These are phyloP conservation scores for Podaxis sp. DNA, from an alignment of 768 basidiomycete genomes.

Conservation along the genomic window DNA sequence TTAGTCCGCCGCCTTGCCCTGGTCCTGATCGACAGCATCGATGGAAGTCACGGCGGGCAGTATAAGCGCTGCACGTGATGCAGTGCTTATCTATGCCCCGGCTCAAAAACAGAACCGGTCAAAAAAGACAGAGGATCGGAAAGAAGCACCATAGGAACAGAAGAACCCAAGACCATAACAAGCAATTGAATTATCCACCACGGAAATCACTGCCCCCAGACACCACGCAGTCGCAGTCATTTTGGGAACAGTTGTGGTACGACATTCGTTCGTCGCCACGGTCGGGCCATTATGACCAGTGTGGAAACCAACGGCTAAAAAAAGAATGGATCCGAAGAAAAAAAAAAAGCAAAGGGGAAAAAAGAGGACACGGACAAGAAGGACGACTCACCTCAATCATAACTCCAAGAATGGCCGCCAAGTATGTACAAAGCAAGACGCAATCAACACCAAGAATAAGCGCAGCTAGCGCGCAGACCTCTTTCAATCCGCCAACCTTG, in stretches of 20 bases:
- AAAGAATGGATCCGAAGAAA: background rate
- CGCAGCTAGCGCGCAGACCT: constrained; percentile 94
- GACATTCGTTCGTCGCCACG: background rate
- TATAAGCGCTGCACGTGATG: background rate
- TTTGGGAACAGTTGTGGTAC: constrained; percentile 10
- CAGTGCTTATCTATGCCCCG: no score
- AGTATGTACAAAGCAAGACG: constrained; percentile 85
- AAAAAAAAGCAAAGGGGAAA: constrained; percentile 5
- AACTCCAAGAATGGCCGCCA: constrained; percentile 84
- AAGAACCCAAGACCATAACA: background rate
- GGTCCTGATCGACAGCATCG: background rate
- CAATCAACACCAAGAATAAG: constrained; percentile 87
- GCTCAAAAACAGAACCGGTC: background rate
- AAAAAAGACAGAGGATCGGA: background rate
- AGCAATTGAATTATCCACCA: background rate
- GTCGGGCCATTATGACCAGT: background rate
- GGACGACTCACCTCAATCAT: constrained; percentile 82
- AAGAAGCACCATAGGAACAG: background rate
- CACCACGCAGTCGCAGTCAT: background rate
- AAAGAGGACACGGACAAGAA: constrained; percentile 4
- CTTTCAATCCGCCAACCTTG: constrained; percentile 84
- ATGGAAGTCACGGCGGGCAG: background rate
- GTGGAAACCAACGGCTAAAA: background rate
- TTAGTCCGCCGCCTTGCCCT: background rate
- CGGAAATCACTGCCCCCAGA: background rate